Evolutionary conservation across 306 rosid genomes (phyloP), one percentile per base, ranked within the genome.

Genomic region (Begonia masoniana): DNA sequence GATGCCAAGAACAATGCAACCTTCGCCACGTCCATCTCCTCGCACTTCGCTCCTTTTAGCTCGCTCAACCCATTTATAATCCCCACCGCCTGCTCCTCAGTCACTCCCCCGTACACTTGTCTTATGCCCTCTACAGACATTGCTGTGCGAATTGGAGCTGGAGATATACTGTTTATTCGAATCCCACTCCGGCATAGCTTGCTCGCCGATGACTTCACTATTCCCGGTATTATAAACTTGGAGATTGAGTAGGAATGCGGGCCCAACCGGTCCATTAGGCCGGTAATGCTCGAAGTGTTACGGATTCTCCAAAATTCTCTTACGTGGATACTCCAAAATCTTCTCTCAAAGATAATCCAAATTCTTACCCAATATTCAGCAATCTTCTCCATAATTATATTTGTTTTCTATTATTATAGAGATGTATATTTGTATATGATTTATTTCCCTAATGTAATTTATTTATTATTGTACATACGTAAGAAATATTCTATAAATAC

Each of bases 81-180:
- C 10, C 47, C 70, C 13, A 14, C 12, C 11, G 82, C 19, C 12
- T 77, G 73, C 50, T 79, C 86, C 54, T 43, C 50, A 5, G 75
- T 55, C 1, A 70, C 56, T 6, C 77, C 56, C 4, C 77, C 74
- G 57, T 47, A 78, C n/a, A 84, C 10, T 13, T 62, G 54, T 2
- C 62, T 66, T 4, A 88, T 53, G 36, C 78, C 73, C 10, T 13
- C 45, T 79, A 88, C 19, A 0, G 79, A 6, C 77, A 88, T 74
- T 0, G 82, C 69, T 36, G 97, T 88, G 5, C 93, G 80, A 52
- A 88, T 69, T 52, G 95, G 81, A 2, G 74, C 67, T 15, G 97
- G 95, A 10, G 97, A 88, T 21, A 88, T 84, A 63, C 97, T 79
- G 15, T 88, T 88, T 13, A 88, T 61, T 56, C 95, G 69, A 6